Conservation (phyloP, 495 filamentous ascomycete species). For the Aspergillus sparsus region DNA sequence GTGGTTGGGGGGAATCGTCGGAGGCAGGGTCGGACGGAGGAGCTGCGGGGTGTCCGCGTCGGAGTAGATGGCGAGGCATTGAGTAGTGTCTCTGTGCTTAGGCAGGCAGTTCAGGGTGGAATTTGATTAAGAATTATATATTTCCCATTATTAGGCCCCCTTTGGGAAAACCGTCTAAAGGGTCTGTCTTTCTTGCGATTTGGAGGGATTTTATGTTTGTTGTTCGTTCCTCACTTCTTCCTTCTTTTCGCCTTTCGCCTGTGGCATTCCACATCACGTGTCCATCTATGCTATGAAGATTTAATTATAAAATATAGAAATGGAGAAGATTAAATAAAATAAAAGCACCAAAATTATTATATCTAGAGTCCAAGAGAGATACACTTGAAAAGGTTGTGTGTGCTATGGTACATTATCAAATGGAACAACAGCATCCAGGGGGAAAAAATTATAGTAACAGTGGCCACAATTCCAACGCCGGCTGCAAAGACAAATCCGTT, state of each 20-base stretch:
- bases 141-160: constrained; percentile 6
- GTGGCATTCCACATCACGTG: constrained; percentile 18
- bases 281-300: background rate
- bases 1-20: constrained; percentile 19
- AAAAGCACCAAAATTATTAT: background rate
- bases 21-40: constrained; percentile 17
- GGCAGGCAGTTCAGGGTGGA: background rate
- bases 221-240: background rate
- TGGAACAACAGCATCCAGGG: background rate
- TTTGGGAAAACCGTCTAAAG: background rate
- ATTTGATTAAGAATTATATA: background rate
- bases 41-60: constrained; percentile 23
- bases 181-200: background rate
- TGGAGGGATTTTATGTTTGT: constrained; percentile 1
- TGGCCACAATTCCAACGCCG: background rate
- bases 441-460: constrained; percentile 6
- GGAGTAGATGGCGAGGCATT: constrained; percentile 34
- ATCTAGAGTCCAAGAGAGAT: background rate
- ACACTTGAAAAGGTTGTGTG: background rate
- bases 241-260: constrained; percentile 6
- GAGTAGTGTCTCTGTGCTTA: constrained; percentile 6
- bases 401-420: constrained; percentile 14
- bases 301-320: background rate
- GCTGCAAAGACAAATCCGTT: background rate
- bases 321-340: background rate